phyloP scores from a whole-genome alignment of 495 filamentous ascomycete species.

The Amorphotheca resinae region DNA sequence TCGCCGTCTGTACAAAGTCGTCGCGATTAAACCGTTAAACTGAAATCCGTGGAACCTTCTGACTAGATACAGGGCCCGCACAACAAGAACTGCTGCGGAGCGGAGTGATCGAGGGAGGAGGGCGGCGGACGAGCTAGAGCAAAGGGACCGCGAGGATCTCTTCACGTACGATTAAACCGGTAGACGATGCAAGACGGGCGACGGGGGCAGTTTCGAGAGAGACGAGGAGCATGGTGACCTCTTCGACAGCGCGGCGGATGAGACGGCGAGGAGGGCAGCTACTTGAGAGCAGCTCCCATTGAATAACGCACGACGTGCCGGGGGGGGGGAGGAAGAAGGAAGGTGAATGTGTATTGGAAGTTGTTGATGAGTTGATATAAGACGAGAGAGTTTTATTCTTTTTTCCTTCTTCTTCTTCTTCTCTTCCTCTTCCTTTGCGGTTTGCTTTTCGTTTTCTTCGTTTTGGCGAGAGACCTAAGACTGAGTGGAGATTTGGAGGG shows the following conservation, averaged over 20 bases:
- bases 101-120: conserved; percentile 29
- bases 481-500: too few species aligned
- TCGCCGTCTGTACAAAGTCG: conserved; percentile 40
- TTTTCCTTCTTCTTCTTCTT: too few species aligned
- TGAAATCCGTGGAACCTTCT: conserved; percentile 19
- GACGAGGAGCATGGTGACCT: conserved; percentile 40
- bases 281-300: conserved; percentile 16
- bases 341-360: conserved; percentile 15
- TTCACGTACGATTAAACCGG: conserved; percentile 43
- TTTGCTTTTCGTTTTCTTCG: too few species aligned
- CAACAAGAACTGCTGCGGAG: conserved; percentile 18
- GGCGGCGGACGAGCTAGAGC: conserved; percentile 30
- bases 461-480: too few species aligned
- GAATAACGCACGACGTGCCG: too few species aligned
- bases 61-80: conserved; percentile 18
- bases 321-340: too few species aligned
- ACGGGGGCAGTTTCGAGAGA: conserved; percentile 36
- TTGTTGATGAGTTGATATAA: too few species aligned
- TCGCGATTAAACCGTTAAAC: conserved; percentile 34
- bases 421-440: too few species aligned
- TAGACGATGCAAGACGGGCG: conserved; percentile 42
- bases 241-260: conserved; percentile 20
- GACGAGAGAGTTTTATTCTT: too few species aligned
- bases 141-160: conserved; percentile 28
- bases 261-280: conserved; percentile 16